Evolutionary conservation across 192 early-diverging fungal species (phyloP).

Genomic region (Paraglomus occultum): DNA sequence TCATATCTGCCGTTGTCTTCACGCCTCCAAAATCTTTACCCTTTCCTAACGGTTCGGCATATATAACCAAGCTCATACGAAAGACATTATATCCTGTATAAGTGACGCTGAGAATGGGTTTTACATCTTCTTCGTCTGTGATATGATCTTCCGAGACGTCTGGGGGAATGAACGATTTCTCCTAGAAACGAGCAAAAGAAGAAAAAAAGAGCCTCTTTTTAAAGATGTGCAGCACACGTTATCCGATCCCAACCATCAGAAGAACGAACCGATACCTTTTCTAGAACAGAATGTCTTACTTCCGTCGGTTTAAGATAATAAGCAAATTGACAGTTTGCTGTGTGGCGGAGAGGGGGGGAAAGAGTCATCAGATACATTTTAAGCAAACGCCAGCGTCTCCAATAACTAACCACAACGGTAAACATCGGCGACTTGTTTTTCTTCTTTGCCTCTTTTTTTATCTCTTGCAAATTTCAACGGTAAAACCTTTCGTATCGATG

Average conservation of each 20-base stretch:
- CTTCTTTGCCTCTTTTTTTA: background rate
- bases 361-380: no score
- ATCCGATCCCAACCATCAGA: background rate
- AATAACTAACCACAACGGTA: slow-evolving; percentile 10
- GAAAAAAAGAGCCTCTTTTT: background rate
- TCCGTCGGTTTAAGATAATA: slow-evolving; percentile 25
- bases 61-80: slow-evolving; percentile 9
- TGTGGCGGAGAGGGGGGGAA: no score
- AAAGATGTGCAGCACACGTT: background rate
- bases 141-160: no score
- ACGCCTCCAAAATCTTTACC: slow-evolving; percentile 8
- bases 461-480: slow-evolving; percentile 11
- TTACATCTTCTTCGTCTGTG: background rate
- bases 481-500: slow-evolving; percentile 16
- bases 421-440: slow-evolving; percentile 12
- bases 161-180: no score
- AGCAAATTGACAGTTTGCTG: slow-evolving; percentile 24
- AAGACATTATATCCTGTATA: slow-evolving; percentile 23
- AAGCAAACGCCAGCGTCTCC: background rate
- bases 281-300: slow-evolving; percentile 10
- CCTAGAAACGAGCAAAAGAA: no score
- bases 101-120: background rate
- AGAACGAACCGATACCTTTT: background rate
- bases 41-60: slow-evolving; percentile 7
- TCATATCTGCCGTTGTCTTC: background rate